A percentile compares a stretch with the other conserved stretches of the same genome.
Conservation (phyloP, 2,329 filamentous ascomycete species). For the Aspergillus arachidicola region DNA sequence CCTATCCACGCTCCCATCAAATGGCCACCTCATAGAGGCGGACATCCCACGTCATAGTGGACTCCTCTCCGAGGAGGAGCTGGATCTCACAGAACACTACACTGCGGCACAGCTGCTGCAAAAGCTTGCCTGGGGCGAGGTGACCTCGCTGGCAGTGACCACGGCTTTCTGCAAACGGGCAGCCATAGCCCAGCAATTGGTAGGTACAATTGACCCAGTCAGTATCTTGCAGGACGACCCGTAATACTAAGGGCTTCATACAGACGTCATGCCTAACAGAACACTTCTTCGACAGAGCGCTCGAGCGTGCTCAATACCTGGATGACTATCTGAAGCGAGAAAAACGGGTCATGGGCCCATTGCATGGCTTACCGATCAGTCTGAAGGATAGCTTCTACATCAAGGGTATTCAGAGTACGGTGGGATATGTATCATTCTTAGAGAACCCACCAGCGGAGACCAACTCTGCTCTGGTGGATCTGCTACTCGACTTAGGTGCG, state of each 20-base stretch:
- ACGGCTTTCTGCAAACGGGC: constrained; percentile 45
- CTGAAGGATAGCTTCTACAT: constrained; percentile 37
- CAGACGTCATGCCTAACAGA: constrained; percentile 41
- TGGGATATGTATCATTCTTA: constrained; percentile 30
- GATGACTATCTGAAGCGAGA: constrained; percentile 36
- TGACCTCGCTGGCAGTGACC: constrained; percentile 26
- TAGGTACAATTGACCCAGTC: constrained; percentile 8
- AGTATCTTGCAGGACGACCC: neutral
- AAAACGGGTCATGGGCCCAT: constrained; percentile 35
- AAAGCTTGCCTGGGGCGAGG: constrained; percentile 21
- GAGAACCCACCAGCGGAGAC: constrained; percentile 16
- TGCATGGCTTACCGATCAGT: constrained; percentile 45
- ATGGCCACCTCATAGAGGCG: constrained; percentile 24
- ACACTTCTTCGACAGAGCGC: constrained; percentile 38
- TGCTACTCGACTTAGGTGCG: constrained; percentile 30
- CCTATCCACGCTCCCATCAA: constrained; percentile 8
- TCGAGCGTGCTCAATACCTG: constrained; percentile 39
- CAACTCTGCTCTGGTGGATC: constrained; percentile 27
- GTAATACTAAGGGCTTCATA: neutral
- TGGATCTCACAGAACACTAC: constrained; percentile 49
- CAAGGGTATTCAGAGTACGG: constrained; percentile 23
- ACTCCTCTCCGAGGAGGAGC: constrained; percentile 48
- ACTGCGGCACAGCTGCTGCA: constrained; percentile 22
- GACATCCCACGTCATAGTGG: constrained; percentile 37
- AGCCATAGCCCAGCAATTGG: constrained; percentile 42